Base-by-base conservation (phyloP, 1,284 basidiomycete genomes). In the Ceratobasidium sp. region DNA sequence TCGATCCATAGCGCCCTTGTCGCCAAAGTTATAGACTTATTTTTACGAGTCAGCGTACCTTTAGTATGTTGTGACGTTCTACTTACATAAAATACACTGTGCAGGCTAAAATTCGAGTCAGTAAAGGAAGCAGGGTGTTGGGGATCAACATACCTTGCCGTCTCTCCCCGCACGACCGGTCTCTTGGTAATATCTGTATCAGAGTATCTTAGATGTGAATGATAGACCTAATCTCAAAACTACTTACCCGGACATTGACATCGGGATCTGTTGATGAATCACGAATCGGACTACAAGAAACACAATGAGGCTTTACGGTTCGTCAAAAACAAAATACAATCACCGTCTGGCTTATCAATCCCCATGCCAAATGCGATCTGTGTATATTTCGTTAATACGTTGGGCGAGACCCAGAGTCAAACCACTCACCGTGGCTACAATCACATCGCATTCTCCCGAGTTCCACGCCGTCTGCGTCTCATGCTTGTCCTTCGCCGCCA, bases 331-430 rank as follows among this genome's bases (percentile, higher is more conserved):
- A 82, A 46, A 51, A 13, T 25, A 34, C 1, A 1, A 86, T 76
- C 80, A 91, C 90, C 90, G 80, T 95, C 89, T 0, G 91, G 85
- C 82, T 98, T 98, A 85, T 99, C 96, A 77, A 99, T 97, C 19
- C 97, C 97, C 97, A 99, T 98, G 9, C 97, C 97, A 82, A 99
- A 99, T 0, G 95, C 95, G 79, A 95, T 88, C 91, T 92, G 79
- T 54, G 70, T 29, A 59, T 11, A 13, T 68, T 61, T 34, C 25
- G 29, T 74, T 61, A 76, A 44, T 44, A 78, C 66, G 73, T 62
- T 6, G 51, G 56, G 68, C 32, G 75, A 29, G 4, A 19, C 17
- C 8, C 57, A 77, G 76, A 17, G 34, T 66, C 76, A 17, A 49
- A 29, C 7, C 17, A 81, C 84, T 78, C 64, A 87, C 86, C 49